Evolutionary conservation across 805 yeast species (phyloP).

Genomic region (Cyberlindnera petersonii): DNA sequence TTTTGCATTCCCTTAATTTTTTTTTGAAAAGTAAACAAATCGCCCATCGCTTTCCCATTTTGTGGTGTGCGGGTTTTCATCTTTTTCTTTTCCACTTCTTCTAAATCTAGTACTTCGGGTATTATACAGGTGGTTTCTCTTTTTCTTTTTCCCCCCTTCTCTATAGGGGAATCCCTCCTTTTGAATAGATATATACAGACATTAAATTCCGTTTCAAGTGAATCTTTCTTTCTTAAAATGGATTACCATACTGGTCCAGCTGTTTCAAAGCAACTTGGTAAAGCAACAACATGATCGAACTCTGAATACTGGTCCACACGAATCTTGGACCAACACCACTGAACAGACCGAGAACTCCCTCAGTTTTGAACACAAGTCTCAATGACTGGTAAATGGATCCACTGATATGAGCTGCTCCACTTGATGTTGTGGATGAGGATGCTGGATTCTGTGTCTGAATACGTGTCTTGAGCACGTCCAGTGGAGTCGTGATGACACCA

Average conservation of each 20-base stretch:
- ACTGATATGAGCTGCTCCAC: conserved; percentile 23
- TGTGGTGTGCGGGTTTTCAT: not conserved
- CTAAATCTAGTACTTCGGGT: no score
- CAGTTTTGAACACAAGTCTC: conserved; percentile 54
- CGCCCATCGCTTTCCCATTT: no score
- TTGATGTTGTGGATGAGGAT: conserved; percentile 1
- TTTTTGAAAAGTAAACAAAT: conserved; percentile 12
- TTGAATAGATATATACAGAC: no score
- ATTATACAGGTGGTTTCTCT: no score
- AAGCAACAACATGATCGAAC: conserved; percentile 86
- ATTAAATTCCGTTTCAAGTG: no score
- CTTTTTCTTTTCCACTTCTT: no score
- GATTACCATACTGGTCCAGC: conserved; percentile 20
- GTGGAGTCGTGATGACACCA: conserved; percentile 83
- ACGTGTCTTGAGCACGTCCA: conserved; percentile 89
- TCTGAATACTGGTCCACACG: conserved; percentile 94
- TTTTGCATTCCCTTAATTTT: not conserved
- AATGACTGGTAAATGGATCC: conserved; percentile 53
- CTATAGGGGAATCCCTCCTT: no score
- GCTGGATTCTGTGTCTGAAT: conserved; percentile 77
- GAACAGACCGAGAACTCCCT: conserved; percentile 78
- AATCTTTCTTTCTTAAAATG: no score
- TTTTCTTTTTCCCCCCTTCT: no score
- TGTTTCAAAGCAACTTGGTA: conserved; percentile 73
- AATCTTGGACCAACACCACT: conserved; percentile 96